Base-by-base conservation (phyloP, 495 filamentous ascomycete species). In the Penicillium argentinense region DNA sequence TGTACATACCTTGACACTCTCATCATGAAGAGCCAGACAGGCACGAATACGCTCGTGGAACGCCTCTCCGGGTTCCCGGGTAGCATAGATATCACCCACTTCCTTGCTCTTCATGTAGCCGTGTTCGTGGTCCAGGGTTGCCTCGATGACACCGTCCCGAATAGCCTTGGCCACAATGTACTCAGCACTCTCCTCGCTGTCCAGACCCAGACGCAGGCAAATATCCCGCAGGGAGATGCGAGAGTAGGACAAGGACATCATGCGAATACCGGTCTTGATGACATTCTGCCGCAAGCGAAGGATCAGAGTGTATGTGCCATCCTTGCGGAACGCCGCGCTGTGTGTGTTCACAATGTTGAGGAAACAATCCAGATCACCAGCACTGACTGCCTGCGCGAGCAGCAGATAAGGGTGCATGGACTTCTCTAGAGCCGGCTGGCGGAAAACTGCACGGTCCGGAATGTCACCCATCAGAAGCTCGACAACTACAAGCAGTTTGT, bases 121-220 rank as follows among this genome's bases (percentile, higher is more conserved):
- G 44, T 86, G 82, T 76, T 96, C 89, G 51, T 96, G 87, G 62
- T 97, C 92, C 53, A 98, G 72, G 4, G 86, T 87, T 19, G 95
- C 93, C 76, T 98, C 93, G 40, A 98, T 98, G 18, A 98, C 93
- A 53, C 93, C 95, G 62, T 98, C 93, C 17, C 93, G 83, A 51
- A 98, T 97, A 24, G 93, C 95, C 75, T 98, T 98, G 33, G 93
- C 93, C 23, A 97, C 95, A 66, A 98, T 97, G 68, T 98, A 98
- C 70, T 98, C 93, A 14, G 93, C 93, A 39, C 86, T 92, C 74
- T 98, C 91, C 64, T 98, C 93, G 52, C 84, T 90, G 44, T 89
- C 87, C n/a, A 98, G 72, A 30, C 89, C 86, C 42, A 98, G 77
- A 36, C 93, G 87, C 49, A 97, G 88, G 74, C 95, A 97, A 51